phyloP scores from a whole-genome alignment of 805 yeast genomes.

The Myxozyma melibiosi region DNA sequence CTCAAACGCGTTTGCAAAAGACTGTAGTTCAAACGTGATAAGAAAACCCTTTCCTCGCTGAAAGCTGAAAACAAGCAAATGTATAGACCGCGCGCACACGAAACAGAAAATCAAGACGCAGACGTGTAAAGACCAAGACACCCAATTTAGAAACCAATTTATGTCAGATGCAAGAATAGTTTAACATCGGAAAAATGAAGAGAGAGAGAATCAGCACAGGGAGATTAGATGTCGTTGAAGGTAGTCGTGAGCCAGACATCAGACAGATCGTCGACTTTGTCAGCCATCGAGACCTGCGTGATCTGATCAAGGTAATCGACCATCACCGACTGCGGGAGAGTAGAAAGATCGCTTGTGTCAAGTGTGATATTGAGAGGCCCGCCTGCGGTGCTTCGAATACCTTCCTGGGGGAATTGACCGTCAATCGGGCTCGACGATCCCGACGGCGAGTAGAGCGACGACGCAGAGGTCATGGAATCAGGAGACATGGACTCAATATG shows the following conservation, averaged over 20 bases:
- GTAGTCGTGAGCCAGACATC: constrained; percentile 23
- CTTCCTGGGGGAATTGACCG: constrained; percentile 7
- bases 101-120: too few species aligned
- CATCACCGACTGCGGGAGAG: constrained; percentile 3
- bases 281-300: neutral
- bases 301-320: neutral
- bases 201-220: neutral
- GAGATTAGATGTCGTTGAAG: constrained; percentile 10
- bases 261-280: constrained; percentile 13
- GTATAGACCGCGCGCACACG: too few species aligned
- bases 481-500: constrained; percentile 26
- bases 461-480: constrained; percentile 25
- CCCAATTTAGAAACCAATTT: too few species aligned
- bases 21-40: too few species aligned
- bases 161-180: too few species aligned
- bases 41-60: too few species aligned
- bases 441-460: constrained; percentile 21
- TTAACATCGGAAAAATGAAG: neutral
- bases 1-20: too few species aligned
- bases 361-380: neutral
- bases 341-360: neutral
- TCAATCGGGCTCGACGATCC: constrained; percentile 24
- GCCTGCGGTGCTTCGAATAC: neutral
- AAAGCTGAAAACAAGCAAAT: too few species aligned
- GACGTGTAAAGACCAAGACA: too few species aligned